These are phyloP conservation scores for Fusarium veterinarium DNA, from an alignment of 2,329 filamentous ascomycete genomes.

Conservation along the genomic window DNA sequence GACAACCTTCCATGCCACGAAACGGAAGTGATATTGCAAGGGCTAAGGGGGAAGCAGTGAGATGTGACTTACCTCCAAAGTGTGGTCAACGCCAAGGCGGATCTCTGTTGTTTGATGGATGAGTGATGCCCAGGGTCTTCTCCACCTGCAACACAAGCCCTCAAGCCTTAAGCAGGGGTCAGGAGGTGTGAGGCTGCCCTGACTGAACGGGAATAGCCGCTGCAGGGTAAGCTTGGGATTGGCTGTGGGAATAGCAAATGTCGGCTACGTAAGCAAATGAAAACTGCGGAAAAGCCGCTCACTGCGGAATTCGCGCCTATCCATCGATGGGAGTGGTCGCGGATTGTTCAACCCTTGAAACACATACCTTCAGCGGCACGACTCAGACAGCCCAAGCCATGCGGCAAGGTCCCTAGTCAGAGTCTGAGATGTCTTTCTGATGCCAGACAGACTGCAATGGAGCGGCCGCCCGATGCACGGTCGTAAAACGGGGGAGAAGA, in stretches of 20 bases:
- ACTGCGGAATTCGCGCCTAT: slow-evolving; percentile 40
- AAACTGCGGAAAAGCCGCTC: slow-evolving; percentile 24
- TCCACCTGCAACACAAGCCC: slow-evolving; percentile 21
- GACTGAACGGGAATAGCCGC: slow-evolving; percentile 30
- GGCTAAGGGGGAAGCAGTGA: slow-evolving; percentile 3
- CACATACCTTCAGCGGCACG: slow-evolving; percentile 21
- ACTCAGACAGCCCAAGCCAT: slow-evolving; percentile 29
- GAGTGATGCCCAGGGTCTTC: slow-evolving; percentile 37
- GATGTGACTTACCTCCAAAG: slow-evolving; percentile 32
- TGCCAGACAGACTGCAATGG: slow-evolving; percentile 2
- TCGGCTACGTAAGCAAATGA: slow-evolving; percentile 30
- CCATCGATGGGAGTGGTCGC: slow-evolving; percentile 17
- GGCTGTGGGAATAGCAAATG: slow-evolving; percentile 1
- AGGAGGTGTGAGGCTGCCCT: slow-evolving; percentile 28
- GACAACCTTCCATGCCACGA: slow-evolving; percentile 24
- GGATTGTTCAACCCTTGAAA: slow-evolving; percentile 5
- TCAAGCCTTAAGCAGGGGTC: slow-evolving; percentile 38
- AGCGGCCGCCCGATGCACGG: slow-evolving; percentile 28
- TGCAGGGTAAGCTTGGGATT: slow-evolving; percentile 2
- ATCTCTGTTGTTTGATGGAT: slow-evolving; percentile 19
- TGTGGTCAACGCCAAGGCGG: slow-evolving; percentile 38
- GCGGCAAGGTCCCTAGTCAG: not conserved
- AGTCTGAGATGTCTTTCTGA: slow-evolving; percentile 5
- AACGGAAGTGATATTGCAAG: slow-evolving; percentile 15
- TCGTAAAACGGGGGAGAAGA: not conserved